Evolutionary conservation across 2,329 filamentous ascomycete genomes (phyloP), one percentile per base, ranked within the genome.

Genomic region (Plectosphaerella sp.): DNA sequence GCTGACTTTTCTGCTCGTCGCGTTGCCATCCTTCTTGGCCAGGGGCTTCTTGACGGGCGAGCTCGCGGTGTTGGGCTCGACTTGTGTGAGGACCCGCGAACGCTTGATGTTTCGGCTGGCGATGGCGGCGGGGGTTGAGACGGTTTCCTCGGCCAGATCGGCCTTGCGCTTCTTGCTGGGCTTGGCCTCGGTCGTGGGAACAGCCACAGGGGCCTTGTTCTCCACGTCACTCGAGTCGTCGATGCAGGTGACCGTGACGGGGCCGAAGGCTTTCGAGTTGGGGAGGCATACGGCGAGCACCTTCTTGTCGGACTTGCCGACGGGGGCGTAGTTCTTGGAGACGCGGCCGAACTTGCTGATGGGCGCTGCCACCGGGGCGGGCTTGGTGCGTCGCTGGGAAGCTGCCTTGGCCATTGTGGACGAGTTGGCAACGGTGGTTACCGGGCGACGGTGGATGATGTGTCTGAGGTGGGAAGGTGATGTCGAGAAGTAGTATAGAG

Each of bases 21-120:
- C 53, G 28, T 53, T 65, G 37, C 68, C 67, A 3, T 64, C 61
- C 14, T 57, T 56, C 28, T 59, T 62, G 47, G 62, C 58, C 25
- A 61, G 62, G 14, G 65, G 66, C 11, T 64, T 58, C 43, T 45
- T 33, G 8, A 11, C 18, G 14, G 46, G 37, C 16, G 42, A 20
- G 16, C 18, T 11, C 9, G 22, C 22, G 15, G 47, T n/a, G 28
- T 48, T 48, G 35, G 47, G 33, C 14, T 41, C 20, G 47, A 37
- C 36, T 11, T 15, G 22, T 12, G 47, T 48, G 18, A 47, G 28
- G 45, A 57, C 41, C 3, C 56, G 56, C 41, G 50, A 54, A 4
- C 56, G 56, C 52, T 57, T 57, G 10, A 45, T 45, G 16, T 22
- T 22, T 22, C 22, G 22, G 22, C 22, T 22, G 22, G 22, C 22